Conservation (phyloP, 2,329 filamentous ascomycete genomes). For the Botrytis deweyae region DNA sequence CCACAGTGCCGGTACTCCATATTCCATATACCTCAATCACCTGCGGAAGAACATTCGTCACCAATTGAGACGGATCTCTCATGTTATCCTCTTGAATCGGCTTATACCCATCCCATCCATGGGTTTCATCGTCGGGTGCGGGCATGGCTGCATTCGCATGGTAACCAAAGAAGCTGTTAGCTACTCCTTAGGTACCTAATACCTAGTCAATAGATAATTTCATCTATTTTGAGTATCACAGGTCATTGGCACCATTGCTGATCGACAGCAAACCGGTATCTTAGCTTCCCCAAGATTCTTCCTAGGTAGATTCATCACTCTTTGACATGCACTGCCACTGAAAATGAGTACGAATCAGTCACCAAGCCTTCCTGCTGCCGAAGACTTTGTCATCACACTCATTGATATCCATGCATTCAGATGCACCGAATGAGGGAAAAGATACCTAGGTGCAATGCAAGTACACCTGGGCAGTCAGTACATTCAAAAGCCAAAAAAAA, state of each 20-base stretch:
- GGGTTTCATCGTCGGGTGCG: not conserved
- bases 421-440: not conserved
- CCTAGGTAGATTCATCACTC: not conserved
- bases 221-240: slow-evolving; percentile 3
- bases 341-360: slow-evolving; percentile 1
- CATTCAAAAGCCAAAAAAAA: not conserved
- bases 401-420: not conserved
- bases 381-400: not conserved
- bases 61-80: not conserved
- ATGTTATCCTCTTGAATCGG: slow-evolving; percentile 1
- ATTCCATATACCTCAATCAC: not conserved
- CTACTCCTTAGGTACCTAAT: not conserved
- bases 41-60: not conserved
- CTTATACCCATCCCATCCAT: not conserved
- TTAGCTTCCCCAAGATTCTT: not conserved
- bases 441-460: not conserved
- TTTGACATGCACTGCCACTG: slow-evolving; percentile 6
- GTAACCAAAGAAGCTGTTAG: not conserved
- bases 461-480: not conserved
- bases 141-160: not conserved
- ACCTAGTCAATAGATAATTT: not conserved
- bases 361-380: slow-evolving; percentile 11
- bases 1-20: not conserved
- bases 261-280: not conserved
- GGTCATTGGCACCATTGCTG: not conserved